A percentile compares a stretch with the other conserved stretches of the same genome.
phyloP scores from a whole-genome alignment of 768 basidiomycete species.

The Xerocomellus chrysenteron region DNA sequence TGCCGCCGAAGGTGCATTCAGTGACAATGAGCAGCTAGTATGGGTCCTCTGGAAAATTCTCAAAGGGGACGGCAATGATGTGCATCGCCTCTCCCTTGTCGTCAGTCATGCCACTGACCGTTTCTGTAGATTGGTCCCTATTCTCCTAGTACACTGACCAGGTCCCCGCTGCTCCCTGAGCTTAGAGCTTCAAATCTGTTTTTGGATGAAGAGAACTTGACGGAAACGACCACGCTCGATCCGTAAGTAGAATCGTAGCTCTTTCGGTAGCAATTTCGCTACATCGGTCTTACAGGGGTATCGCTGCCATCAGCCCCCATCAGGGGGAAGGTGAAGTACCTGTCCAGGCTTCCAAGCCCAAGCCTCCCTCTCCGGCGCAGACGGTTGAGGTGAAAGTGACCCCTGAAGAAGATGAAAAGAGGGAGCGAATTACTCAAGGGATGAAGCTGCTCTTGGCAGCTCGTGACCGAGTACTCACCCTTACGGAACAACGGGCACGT shows the following conservation, averaged over 20 bases:
- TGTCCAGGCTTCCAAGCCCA: neutral
- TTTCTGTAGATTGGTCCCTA: conserved; percentile 72
- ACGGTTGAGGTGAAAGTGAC: conserved; percentile 28
- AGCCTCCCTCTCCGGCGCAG: neutral
- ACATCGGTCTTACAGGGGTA: conserved; percentile 22
- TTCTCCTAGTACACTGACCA: conserved; percentile 70
- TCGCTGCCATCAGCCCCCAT: conserved; percentile 4
- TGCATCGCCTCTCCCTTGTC: conserved; percentile 26
- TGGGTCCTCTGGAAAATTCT: conserved; percentile 89
- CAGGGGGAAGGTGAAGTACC: conserved; percentile 6
- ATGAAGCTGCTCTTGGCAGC: conserved; percentile 69
- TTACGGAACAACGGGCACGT: conserved; percentile 70
- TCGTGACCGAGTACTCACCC: conserved; percentile 67
- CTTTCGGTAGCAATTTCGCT: conserved; percentile 4
- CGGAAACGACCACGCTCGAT: conserved; percentile 44
- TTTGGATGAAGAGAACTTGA: conserved; percentile 62
- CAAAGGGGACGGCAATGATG: conserved; percentile 80
- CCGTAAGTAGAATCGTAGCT: conserved; percentile 34
- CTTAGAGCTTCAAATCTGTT: conserved; percentile 69
- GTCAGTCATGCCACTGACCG: conserved; percentile 1
- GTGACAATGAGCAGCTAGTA: conserved; percentile 72
- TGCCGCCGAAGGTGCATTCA: conserved; percentile 47
- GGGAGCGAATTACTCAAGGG: conserved; percentile 57
- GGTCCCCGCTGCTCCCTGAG: conserved; percentile 73
- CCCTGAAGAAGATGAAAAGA: conserved; percentile 54